phyloP scores from a whole-genome alignment of 2,329 filamentous ascomycete species.

The Talaromyces sp. region DNA sequence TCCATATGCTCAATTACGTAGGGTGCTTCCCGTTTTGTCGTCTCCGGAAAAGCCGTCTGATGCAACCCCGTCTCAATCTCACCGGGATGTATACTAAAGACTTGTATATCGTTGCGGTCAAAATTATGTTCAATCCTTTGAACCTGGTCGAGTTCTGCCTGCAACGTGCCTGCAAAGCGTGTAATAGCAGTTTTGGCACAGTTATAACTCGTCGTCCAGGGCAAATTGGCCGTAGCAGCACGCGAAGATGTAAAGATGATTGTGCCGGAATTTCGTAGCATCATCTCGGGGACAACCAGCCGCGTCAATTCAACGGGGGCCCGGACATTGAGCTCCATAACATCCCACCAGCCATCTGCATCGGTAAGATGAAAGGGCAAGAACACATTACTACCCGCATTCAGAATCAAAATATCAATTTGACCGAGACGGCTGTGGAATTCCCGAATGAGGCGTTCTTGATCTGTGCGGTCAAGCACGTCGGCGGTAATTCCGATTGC shows the following conservation, averaged over 20 bases:
- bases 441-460: background rate
- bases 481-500: background rate
- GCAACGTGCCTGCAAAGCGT: background rate
- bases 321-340: constrained; percentile 8
- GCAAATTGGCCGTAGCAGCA: background rate
- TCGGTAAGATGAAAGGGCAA: constrained; percentile 5
- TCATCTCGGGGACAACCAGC: background rate
- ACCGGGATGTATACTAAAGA: background rate
- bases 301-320: constrained; percentile 3
- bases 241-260: background rate
- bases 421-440: background rate
- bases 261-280: background rate
- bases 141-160: background rate
- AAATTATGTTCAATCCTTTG: background rate
- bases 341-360: constrained; percentile 8
- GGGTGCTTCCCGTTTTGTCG: background rate
- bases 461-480: background rate
- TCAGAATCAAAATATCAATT: background rate
- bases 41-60: background rate
- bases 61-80: background rate
- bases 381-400: constrained; percentile 3
- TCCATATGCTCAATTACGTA: background rate
- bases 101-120: background rate
- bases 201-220: background rate
- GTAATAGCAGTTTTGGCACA: background rate